Base-by-base conservation (phyloP, 1,284 basidiomycete species). In the Salmacisia buchloeana region DNA sequence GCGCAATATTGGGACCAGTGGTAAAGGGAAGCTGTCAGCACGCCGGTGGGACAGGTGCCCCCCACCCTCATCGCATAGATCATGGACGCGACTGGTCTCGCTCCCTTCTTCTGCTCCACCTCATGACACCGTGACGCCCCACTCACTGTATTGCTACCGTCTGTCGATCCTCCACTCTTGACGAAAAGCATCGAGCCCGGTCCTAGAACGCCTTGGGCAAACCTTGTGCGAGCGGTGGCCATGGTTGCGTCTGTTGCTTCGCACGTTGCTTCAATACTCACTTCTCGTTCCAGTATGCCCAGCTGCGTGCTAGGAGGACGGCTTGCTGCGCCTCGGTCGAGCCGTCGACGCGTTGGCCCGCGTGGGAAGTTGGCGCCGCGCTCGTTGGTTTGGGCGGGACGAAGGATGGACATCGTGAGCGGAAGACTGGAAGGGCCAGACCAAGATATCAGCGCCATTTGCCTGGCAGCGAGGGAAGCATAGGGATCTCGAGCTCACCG, bases 1-100 rank as follows among this genome's bases (percentile, higher is more conserved):
- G 49, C 49, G 18, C 25, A 54, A 31, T 54, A 54, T 29, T 54
- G 49, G 49, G n/a, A n/a, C n/a, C n/a, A n/a, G n/a, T n/a, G n/a
- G n/a, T 54, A 31, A 54, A 54, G 13, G 23, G 10, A 45, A 9
- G 41, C 6, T 15, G 3, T 43, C 39, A 15, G 23, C 6, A n/a
- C 18, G 18, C 5, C 39, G 39, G 18, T 43, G 5, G 7, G 7
- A 38, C n/a, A n/a, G n/a, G n/a, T n/a, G 18, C 15, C 39, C 39
- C 23, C 23, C 39, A 21, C 4, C 39, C 23, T 43, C 36, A 38
- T 43, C n/a, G 36, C n/a, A 38, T 38, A n/a, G 18, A 43, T 43
- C 41, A n/a, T n/a, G n/a, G n/a, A n/a, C n/a, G n/a, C n/a, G n/a
- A n/a, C n/a, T n/a, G n/a, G n/a, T n/a, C n/a, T n/a, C n/a, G n/a